A percentile compares a stretch with the other conserved stretches of the same genome.
Evolutionary conservation across 2,329 filamentous ascomycete genomes (phyloP).

Genomic region (Penicillium sp.): DNA sequence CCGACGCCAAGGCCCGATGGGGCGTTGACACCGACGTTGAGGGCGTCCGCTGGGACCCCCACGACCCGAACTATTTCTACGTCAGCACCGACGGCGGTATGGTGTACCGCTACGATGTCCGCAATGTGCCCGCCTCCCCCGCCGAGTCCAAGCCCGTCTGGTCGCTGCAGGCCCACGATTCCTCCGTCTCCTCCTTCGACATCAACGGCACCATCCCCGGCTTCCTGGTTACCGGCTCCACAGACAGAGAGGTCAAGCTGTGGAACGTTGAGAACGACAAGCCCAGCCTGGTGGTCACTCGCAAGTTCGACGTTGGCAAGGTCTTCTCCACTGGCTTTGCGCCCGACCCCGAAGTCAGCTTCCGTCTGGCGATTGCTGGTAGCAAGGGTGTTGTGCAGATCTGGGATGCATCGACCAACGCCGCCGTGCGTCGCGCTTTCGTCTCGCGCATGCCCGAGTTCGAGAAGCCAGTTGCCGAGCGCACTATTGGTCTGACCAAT

Average conservation of each 20-base stretch:
- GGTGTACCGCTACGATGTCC: constrained; percentile 85
- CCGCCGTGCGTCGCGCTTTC: constrained; percentile 77
- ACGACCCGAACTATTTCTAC: constrained; percentile 90
- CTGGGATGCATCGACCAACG: constrained; percentile 96
- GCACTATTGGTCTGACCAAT: constrained; percentile 67
- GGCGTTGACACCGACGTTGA: constrained; percentile 95
- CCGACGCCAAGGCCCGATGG: constrained; percentile 79
- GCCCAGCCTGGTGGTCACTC: constrained; percentile 82
- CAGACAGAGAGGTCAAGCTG: constrained; percentile 91
- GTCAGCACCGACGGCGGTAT: constrained; percentile 88
- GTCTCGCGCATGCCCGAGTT: constrained; percentile 61
- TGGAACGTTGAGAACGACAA: constrained; percentile 83
- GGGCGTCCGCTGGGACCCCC: constrained; percentile 85
- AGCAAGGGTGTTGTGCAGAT: constrained; percentile 90
- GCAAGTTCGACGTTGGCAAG: constrained; percentile 89
- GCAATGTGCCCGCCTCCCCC: constrained; percentile 68
- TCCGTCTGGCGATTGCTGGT: constrained; percentile 85
- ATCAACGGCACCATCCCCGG: constrained; percentile 86
- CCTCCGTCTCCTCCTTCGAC: constrained; percentile 86
- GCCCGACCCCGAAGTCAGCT: constrained; percentile 83
- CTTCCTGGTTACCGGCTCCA: constrained; percentile 87
- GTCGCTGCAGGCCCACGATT: constrained; percentile 93
- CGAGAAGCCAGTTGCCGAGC: constrained; percentile 63
- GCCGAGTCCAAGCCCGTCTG: constrained; percentile 77
- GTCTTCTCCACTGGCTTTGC: constrained; percentile 89